Evolutionary conservation across 1,284 basidiomycete species (phyloP).

Genomic region (Takashimella koratensis): DNA sequence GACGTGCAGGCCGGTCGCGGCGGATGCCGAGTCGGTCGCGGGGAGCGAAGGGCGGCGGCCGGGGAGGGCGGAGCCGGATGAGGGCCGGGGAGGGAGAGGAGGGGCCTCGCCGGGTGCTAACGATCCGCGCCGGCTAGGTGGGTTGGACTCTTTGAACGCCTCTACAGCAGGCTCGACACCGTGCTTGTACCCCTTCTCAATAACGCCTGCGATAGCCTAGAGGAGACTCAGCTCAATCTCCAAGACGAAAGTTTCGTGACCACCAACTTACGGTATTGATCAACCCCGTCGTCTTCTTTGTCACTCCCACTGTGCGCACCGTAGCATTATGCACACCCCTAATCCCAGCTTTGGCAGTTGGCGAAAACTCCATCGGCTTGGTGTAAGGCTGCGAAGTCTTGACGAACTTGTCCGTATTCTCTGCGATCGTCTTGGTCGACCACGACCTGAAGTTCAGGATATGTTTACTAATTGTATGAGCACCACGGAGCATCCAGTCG

Average conservation of each 20-base stretch:
- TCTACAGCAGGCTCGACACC: constrained; percentile 21
- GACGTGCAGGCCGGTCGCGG: constrained; percentile 10
- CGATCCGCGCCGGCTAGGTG: constrained; percentile 13
- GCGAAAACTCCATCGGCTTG: constrained; percentile 60
- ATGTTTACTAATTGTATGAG: constrained; percentile 57
- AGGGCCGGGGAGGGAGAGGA: constrained; percentile 11
- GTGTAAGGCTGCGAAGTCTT: constrained; percentile 56
- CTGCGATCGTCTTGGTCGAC: not conserved
- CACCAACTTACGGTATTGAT: constrained; percentile 55
- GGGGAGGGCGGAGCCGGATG: constrained; percentile 19
- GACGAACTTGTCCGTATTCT: constrained; percentile 58
- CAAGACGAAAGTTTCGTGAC: not conserved
- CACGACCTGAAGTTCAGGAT: not conserved
- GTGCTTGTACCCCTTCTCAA: constrained; percentile 28
- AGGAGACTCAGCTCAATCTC: constrained; percentile 1
- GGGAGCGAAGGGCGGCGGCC: constrained; percentile 31
- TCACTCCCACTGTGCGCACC: constrained; percentile 64
- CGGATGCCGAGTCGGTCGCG: constrained; percentile 12
- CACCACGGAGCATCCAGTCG: constrained; percentile 68
- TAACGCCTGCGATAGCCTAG: constrained; percentile 34
- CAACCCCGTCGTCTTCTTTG: constrained; percentile 59
- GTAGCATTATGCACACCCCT: constrained; percentile 61
- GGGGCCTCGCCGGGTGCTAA: not conserved
- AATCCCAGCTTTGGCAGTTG: constrained; percentile 59
- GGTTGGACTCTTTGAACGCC: not conserved